phyloP scores from a whole-genome alignment of 2,329 filamentous ascomycete genomes.

The Penicillium glabrum region DNA sequence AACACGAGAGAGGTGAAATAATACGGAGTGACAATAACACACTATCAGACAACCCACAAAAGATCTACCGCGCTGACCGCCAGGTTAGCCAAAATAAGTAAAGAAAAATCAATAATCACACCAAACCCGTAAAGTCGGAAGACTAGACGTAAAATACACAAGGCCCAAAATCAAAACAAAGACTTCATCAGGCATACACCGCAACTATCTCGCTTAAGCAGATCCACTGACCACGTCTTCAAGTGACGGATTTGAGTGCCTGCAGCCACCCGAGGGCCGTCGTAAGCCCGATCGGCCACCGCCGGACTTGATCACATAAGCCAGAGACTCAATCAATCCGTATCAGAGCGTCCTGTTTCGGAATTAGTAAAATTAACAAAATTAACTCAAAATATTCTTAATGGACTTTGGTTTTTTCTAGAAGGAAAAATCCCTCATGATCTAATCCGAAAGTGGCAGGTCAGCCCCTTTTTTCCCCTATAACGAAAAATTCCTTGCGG shows the following conservation, averaged over 20 bases:
- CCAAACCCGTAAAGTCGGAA: not conserved
- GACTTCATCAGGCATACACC: slow-evolving; percentile 14
- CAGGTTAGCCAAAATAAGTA: not conserved
- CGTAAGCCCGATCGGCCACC: slow-evolving; percentile 7
- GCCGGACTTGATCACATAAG: not conserved
- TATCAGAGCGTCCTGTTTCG: not conserved
- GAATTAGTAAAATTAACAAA: not conserved
- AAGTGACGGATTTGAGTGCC: slow-evolving; percentile 4
- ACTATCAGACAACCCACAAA: not conserved
- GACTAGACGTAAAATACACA: not conserved
- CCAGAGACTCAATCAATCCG: not conserved
- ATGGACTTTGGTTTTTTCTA: not conserved
- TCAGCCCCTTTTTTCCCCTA: not conserved
- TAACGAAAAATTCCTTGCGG: not conserved
- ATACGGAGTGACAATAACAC: not conserved
- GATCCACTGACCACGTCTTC: slow-evolving; percentile 19
- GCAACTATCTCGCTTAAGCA: slow-evolving; percentile 19
- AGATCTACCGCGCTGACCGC: slow-evolving; percentile 3
- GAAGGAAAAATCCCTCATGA: not conserved
- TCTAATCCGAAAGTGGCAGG: not conserved
- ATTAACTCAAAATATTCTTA: not conserved
- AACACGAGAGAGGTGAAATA: not conserved
- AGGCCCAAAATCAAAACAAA: not conserved
- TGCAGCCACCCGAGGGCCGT: slow-evolving; percentile 50
- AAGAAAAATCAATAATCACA: slow-evolving; percentile 3